A percentile compares a stretch with the other conserved stretches of the same genome.
Conservation (phyloP, 2,329 filamentous ascomycete species). For the Fusarium sp. region DNA sequence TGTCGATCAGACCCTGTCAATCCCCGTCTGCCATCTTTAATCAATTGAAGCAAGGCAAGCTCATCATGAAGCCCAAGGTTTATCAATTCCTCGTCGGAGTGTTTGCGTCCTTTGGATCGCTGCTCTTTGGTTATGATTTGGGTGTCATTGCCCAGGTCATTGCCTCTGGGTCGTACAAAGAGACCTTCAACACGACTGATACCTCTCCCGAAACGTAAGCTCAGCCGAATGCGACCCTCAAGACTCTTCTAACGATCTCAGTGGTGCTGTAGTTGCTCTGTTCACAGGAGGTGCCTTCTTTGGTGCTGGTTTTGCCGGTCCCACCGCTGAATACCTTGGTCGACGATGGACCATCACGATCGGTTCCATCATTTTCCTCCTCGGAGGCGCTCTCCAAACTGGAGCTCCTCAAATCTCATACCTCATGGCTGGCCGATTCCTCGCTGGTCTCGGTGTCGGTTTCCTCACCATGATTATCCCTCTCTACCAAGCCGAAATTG, state of each 20-base stretch:
- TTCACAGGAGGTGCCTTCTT: conserved; percentile 81
- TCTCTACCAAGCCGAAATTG: conserved; percentile 80
- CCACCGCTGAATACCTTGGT: conserved; percentile 71
- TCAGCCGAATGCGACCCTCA: neutral
- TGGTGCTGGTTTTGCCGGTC: conserved; percentile 73
- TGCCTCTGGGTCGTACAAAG: conserved; percentile 51
- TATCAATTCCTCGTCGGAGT: conserved; percentile 63
- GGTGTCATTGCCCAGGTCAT: conserved; percentile 61
- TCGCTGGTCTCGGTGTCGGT: conserved; percentile 67
- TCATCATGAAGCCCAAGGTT: conserved; percentile 50
- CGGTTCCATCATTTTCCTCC: conserved; percentile 74
- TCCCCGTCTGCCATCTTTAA: neutral
- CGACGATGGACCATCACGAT: conserved; percentile 76
- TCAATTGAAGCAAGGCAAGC: neutral
- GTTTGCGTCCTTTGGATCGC: conserved; percentile 42
- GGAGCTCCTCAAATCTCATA: conserved; percentile 68
- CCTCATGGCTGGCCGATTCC: conserved; percentile 74
- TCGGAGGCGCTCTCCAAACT: conserved; percentile 79
- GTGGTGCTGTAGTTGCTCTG: conserved; percentile 66
- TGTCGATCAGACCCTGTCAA: conserved; percentile 6
- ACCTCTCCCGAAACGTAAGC: conserved; percentile 50
- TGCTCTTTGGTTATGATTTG: conserved; percentile 43
- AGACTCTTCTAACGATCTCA: neutral
- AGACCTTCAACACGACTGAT: conserved; percentile 45
- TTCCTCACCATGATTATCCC: conserved; percentile 52